Evolutionary conservation across 345 rosid species (phyloP).

Genomic region (Balakata baccata): DNA sequence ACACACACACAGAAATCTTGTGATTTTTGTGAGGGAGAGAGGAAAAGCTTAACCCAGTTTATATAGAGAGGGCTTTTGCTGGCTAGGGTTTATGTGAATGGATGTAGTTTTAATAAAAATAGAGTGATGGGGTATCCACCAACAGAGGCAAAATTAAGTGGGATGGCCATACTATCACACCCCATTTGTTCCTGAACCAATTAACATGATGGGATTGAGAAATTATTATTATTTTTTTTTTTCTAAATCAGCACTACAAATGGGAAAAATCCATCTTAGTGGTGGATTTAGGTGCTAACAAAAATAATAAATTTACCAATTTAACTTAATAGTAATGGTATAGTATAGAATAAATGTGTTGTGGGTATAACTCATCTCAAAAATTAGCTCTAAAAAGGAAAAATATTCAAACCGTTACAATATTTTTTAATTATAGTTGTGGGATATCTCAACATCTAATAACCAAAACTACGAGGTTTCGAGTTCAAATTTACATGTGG

Average conservation of each 20-base stretch:
- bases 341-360: too few relatives aligned
- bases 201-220: conserved; percentile 19
- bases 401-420: too few relatives aligned
- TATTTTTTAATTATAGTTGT: too few relatives aligned
- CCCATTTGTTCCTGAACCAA: conserved; percentile 7
- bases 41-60: not conserved
- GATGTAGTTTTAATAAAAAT: conserved; percentile 2
- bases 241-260: conserved; percentile 17
- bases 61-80: not conserved
- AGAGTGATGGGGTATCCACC: conserved; percentile 29
- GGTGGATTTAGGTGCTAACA: conserved; percentile 13
- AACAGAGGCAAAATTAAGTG: conserved; percentile 37
- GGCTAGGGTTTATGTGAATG: conserved; percentile 11
- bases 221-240: not conserved
- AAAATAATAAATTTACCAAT: too few relatives aligned
- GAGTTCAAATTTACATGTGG: too few relatives aligned
- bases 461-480: too few relatives aligned
- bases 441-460: too few relatives aligned
- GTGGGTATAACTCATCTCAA: too few relatives aligned
- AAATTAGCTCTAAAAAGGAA: too few relatives aligned
- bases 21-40: too few relatives aligned
- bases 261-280: conserved; percentile 24
- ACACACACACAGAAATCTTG: too few relatives aligned
- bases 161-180: conserved; percentile 18
- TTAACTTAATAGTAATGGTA: too few relatives aligned